These are phyloP conservation scores for Carex littledalei DNA, from an alignment of 176 grass and related monocot genomes.

Conservation along the genomic window DNA sequence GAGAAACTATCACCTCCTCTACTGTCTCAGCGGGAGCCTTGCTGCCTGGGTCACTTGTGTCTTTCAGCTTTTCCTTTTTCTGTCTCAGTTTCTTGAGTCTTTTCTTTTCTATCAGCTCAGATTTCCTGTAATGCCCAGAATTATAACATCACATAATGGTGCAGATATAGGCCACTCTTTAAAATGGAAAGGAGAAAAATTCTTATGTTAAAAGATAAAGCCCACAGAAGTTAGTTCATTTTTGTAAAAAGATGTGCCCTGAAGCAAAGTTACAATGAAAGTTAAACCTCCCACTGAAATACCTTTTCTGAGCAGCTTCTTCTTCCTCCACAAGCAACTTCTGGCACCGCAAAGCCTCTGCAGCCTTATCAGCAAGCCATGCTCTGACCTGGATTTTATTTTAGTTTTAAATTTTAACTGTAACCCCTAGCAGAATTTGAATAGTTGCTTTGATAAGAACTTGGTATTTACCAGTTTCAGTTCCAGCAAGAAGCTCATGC, in stretches of 20 bases:
- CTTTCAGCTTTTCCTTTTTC: constrained; percentile 67
- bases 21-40: constrained; percentile 3
- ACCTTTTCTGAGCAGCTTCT: constrained; percentile 97
- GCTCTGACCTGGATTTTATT: constrained; percentile 53
- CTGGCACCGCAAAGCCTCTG: constrained; percentile 81
- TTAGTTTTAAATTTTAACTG: neutral
- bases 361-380: constrained; percentile 76
- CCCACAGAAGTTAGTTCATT: neutral
- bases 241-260: constrained; percentile 15
- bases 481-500: constrained; percentile 74
- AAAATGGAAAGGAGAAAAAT: constrained; percentile 13
- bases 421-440: neutral
- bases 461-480: constrained; percentile 62
- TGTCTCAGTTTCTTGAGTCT: constrained; percentile 82
- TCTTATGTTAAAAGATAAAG: constrained; percentile 16
- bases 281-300: neutral
- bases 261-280: neutral
- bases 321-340: constrained; percentile 92
- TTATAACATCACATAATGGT: neutral
- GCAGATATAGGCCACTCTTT: neutral
- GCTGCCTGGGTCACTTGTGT: constrained; percentile 27
- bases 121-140: constrained; percentile 33
- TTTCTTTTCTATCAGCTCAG: constrained; percentile 66
- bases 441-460: constrained; percentile 3
- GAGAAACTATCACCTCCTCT: constrained; percentile 22